Evolutionary conservation across 2,329 filamentous ascomycete genomes (phyloP).

Genomic region (Fusarium cicatricum): DNA sequence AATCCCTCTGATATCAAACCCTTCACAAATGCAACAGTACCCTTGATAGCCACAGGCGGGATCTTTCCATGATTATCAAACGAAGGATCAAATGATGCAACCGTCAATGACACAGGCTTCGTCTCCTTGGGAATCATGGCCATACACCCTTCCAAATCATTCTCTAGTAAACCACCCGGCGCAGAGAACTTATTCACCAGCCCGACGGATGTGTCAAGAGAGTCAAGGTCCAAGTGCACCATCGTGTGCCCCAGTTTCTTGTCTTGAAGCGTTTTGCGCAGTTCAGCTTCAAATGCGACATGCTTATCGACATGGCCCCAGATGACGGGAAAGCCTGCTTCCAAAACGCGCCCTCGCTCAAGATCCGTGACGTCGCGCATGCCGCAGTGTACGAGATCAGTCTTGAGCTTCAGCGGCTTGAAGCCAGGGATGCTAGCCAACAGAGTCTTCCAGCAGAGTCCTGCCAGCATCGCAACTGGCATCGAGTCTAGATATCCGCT

Average conservation of each 20-base stretch:
- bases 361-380: conserved; percentile 43
- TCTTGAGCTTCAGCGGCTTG: conserved; percentile 23
- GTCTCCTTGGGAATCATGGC: conserved; percentile 19
- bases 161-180: conserved; percentile 44
- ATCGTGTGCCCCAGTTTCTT: conserved; percentile 31
- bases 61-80: conserved; percentile 28
- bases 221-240: conserved; percentile 49
- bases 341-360: conserved; percentile 44
- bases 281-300: conserved; percentile 24
- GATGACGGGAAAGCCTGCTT: conserved; percentile 42
- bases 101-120: conserved; percentile 26
- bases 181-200: conserved; percentile 49
- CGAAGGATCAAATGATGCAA: conserved; percentile 38
- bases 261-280: conserved; percentile 14
- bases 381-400: conserved; percentile 35
- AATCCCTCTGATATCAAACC: conserved; percentile 16
- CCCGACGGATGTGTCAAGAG: conserved; percentile 45
- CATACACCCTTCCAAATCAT: conserved; percentile 36
- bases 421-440: conserved; percentile 34
- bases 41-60: conserved; percentile 27
- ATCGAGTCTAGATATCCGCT: conserved; percentile 44
- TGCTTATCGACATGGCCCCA: conserved; percentile 38
- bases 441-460: conserved; percentile 38
- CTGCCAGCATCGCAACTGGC: conserved; percentile 40
- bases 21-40: conserved; percentile 18